phyloP scores from a whole-genome alignment of 768 basidiomycete genomes.

The Leccinum rimulosum region DNA sequence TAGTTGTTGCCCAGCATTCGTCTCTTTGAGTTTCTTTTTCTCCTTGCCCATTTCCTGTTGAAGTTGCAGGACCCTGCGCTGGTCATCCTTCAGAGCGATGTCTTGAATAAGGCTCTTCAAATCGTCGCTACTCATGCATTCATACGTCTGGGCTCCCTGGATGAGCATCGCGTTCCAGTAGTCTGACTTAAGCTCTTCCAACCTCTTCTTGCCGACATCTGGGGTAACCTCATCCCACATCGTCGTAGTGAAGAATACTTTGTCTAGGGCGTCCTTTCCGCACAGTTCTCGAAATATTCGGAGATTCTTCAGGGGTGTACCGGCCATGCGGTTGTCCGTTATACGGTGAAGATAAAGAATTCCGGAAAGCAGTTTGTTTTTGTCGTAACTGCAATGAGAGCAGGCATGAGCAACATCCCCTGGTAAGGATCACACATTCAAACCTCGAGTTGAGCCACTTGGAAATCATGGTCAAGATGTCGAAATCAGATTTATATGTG shows the following conservation, averaged over 20 bases:
- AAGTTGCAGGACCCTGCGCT: neutral
- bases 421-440: neutral
- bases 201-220: constrained; percentile 21
- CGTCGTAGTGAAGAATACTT: constrained; percentile 33
- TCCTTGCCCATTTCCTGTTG: neutral
- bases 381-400: constrained; percentile 4
- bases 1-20: neutral
- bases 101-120: neutral
- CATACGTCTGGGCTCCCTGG: constrained; percentile 3
- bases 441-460: constrained; percentile 17
- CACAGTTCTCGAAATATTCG: constrained; percentile 31
- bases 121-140: neutral
- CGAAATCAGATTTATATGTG: too few species aligned
- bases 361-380: constrained; percentile 24
- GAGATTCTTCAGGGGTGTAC: constrained; percentile 33
- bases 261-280: constrained; percentile 26
- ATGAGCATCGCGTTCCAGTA: neutral
- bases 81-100: neutral
- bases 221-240: constrained; percentile 25
- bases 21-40: neutral
- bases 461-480: too few species aligned
- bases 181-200: neutral
- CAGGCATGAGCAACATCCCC: too few species aligned
- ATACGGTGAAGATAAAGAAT: constrained; percentile 42
- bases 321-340: constrained; percentile 37